Percentiles rank a stretch among this genome's conserved stretches.
phyloP scores from a whole-genome alignment of 495 filamentous ascomycete genomes.

The Trichoderma reesei region DNA sequence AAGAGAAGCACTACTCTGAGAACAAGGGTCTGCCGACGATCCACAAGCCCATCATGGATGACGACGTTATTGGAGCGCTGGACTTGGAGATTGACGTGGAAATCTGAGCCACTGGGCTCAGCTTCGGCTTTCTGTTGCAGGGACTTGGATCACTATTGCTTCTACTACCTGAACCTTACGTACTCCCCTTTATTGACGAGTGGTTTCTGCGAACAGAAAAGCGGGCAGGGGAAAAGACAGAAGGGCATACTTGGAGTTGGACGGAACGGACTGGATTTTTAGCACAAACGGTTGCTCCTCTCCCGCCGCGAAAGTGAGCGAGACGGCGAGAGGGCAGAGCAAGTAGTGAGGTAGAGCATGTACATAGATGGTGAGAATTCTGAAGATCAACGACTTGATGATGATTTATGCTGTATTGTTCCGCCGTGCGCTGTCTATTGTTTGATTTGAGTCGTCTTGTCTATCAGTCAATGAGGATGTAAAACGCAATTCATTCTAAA shows the following conservation, averaged over 20 bases:
- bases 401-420: too few relatives aligned
- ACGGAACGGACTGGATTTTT: not conserved
- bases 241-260: constrained; percentile 3
- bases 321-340: not conserved
- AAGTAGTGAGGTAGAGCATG: not conserved
- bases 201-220: not conserved
- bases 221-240: not conserved
- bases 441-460: too few relatives aligned
- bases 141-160: not conserved
- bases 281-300: not conserved
- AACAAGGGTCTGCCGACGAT: constrained; percentile 54
- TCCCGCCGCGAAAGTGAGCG: not conserved
- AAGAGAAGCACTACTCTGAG: constrained; percentile 44
- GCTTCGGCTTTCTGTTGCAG: constrained; percentile 9
- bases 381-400: not conserved
- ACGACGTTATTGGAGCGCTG: constrained; percentile 73
- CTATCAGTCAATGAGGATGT: too few relatives aligned
- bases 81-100: constrained; percentile 78
- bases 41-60: constrained; percentile 64
- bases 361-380: not conserved
- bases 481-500: too few relatives aligned
- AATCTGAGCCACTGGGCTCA: constrained; percentile 29
- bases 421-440: too few relatives aligned
- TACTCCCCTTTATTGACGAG: not conserved
- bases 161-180: not conserved